Evolutionary conservation across 495 filamentous ascomycete species (phyloP).

Genomic region (Darksidea phi): DNA sequence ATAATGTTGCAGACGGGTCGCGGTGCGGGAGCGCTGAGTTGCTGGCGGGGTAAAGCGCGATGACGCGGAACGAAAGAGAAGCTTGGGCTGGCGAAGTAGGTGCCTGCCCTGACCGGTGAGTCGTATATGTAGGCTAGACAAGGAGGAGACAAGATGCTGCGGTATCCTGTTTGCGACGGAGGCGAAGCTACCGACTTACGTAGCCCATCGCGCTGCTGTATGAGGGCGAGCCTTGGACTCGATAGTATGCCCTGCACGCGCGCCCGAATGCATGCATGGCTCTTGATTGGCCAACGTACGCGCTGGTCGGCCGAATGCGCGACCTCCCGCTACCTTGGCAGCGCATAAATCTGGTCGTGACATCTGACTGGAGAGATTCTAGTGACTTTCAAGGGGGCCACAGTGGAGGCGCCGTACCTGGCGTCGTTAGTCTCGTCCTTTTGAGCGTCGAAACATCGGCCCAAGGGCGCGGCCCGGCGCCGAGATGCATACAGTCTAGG

Average conservation of each 20-base stretch:
- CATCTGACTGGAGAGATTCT: slow-evolving; percentile 9
- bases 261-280: slow-evolving; percentile 14
- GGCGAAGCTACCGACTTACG: slow-evolving; percentile 34
- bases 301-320: slow-evolving; percentile 18
- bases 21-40: not conserved
- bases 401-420: not conserved
- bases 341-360: slow-evolving; percentile 4
- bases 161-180: not conserved
- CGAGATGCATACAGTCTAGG: too few species aligned
- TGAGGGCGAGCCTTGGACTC: slow-evolving; percentile 22
- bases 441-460: not conserved
- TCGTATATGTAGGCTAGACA: slow-evolving; percentile 1
- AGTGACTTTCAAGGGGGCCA: too few species aligned
- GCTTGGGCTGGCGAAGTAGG: not conserved
- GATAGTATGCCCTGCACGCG: slow-evolving; percentile 11
- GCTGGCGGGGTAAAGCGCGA: slow-evolving; percentile 29
- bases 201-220: slow-evolving; percentile 18
- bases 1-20: slow-evolving; percentile 19
- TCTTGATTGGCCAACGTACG: slow-evolving; percentile 33
- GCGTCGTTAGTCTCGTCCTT: not conserved
- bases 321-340: slow-evolving; percentile 33
- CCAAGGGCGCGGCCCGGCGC: not conserved
- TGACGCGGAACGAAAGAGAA: not conserved
- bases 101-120: slow-evolving; percentile 6
- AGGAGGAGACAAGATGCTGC: not conserved